These are phyloP conservation scores for Rosellinia necatrix DNA, from an alignment of 2,329 filamentous ascomycete genomes.

Conservation along the genomic window DNA sequence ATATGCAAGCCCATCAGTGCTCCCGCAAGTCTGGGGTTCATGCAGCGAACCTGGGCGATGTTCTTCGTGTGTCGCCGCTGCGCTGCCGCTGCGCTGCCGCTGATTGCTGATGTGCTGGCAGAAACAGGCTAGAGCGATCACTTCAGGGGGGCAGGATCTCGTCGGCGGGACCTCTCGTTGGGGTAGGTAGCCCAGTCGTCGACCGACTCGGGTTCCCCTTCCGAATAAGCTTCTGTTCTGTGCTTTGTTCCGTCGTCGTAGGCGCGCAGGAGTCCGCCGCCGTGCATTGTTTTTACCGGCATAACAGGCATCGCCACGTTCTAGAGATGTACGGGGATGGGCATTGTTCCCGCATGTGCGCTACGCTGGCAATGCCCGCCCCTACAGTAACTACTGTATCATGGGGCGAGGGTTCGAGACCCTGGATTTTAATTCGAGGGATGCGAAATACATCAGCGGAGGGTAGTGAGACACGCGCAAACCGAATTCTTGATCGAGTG, in stretches of 20 bases:
- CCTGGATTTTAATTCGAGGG: conserved; percentile 16
- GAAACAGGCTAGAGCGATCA: conserved; percentile 12
- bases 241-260: conserved; percentile 26
- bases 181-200: conserved; percentile 16
- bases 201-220: conserved; percentile 35
- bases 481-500: conserved; percentile 20
- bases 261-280: conserved; percentile 36
- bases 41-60: conserved; percentile 32
- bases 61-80: conserved; percentile 28
- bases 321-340: conserved; percentile 28
- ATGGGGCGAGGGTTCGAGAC: conserved; percentile 6
- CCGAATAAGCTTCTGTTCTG: conserved; percentile 32
- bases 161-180: conserved; percentile 21
- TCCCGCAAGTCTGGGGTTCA: conserved; percentile 38
- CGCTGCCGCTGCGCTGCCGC: no score
- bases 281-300: conserved; percentile 39
- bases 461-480: conserved; percentile 8
- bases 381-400: not conserved
- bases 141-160: conserved; percentile 11
- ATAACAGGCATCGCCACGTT: conserved; percentile 38
- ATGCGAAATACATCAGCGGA: conserved; percentile 15
- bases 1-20: conserved; percentile 27
- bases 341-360: conserved; percentile 21
- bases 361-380: conserved; percentile 12
- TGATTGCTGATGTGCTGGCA: conserved; percentile 6